phyloP scores from a whole-genome alignment of 1,284 basidiomycete species.

The Papiliotrema fonsecae region DNA sequence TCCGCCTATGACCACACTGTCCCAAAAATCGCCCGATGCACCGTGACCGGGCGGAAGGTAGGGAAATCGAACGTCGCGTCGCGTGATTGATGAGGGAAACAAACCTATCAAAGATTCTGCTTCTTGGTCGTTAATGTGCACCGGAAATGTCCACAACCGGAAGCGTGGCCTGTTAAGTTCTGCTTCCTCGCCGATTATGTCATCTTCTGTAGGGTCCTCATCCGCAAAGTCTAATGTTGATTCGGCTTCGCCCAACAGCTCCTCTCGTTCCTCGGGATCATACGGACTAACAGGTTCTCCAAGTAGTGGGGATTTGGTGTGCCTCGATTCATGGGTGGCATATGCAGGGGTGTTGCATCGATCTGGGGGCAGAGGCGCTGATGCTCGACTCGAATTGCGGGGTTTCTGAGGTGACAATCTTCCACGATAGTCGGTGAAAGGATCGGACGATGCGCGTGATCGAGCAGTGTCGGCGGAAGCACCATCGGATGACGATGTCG shows the following conservation, averaged over 20 bases:
- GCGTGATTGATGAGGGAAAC: slow-evolving; percentile 24
- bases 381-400: slow-evolving; percentile 18
- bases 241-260: slow-evolving; percentile 10
- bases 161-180: slow-evolving; percentile 37
- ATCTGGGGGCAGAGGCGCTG: slow-evolving; percentile 28
- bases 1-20: slow-evolving; percentile 14
- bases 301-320: too few relatives aligned
- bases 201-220: slow-evolving; percentile 22
- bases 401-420: not conserved
- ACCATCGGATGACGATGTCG: not conserved
- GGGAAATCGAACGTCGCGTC: slow-evolving; percentile 27
- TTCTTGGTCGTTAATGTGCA: slow-evolving; percentile 39
- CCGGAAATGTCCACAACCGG: slow-evolving; percentile 41
- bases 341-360: slow-evolving; percentile 13
- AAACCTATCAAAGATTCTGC: slow-evolving; percentile 25
- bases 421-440: slow-evolving; percentile 34
- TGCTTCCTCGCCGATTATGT: slow-evolving; percentile 31
- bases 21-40: slow-evolving; percentile 19
- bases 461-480: slow-evolving; percentile 6
- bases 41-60: slow-evolving; percentile 20
- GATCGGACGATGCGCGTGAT: slow-evolving; percentile 28
- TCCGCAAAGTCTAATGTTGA: slow-evolving; percentile 3
- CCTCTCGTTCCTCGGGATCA: slow-evolving; percentile 12
- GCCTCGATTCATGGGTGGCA: too few relatives aligned
- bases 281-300: not conserved